Percentiles rank a stretch among this genome's conserved stretches.
phyloP scores from a whole-genome alignment of 164 flowering plant species.

The Umbilicus rupestris region DNA sequence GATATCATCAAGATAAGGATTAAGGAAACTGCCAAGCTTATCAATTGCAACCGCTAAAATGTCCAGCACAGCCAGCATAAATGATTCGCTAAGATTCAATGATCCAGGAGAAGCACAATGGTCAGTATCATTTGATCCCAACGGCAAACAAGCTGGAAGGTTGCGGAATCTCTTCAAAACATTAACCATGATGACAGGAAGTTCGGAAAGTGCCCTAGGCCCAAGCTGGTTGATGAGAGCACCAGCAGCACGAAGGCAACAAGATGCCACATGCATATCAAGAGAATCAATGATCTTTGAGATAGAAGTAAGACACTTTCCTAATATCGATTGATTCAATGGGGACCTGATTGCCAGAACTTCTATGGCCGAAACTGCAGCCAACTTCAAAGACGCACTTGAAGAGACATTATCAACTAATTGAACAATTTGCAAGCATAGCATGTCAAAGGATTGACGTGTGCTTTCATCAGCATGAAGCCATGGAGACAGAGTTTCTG shows the following conservation, averaged over 20 bases:
- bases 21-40: conserved; percentile 79
- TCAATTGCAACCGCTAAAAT: conserved; percentile 61
- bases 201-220: conserved; percentile 57
- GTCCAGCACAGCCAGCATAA: conserved; percentile 39
- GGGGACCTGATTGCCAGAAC: conserved; percentile 51
- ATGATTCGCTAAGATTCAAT: conserved; percentile 28
- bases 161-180: conserved; percentile 27
- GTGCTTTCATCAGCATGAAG: conserved; percentile 36
- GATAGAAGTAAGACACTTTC: conserved; percentile 49
- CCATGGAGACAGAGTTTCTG: conserved; percentile 23
- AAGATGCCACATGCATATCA: conserved; percentile 38
- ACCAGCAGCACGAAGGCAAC: conserved; percentile 61
- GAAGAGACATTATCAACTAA: conserved; percentile 43
- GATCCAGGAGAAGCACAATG: conserved; percentile 10
- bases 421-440: conserved; percentile 48
- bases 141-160: conserved; percentile 10
- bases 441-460: conserved; percentile 29
- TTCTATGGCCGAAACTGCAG: conserved; percentile 71
- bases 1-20: conserved; percentile 72
- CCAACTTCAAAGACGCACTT: conserved; percentile 35
- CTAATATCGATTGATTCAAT: conserved; percentile 30
- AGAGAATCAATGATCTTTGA: conserved; percentile 32
- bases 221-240: conserved; percentile 75
- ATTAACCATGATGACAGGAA: conserved; percentile 55
- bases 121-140: conserved; percentile 1